Evolutionary conservation across 2,329 filamentous ascomycete species (phyloP), one percentile per base, ranked within the genome.

Genomic region (Diaporthe vaccinii): DNA sequence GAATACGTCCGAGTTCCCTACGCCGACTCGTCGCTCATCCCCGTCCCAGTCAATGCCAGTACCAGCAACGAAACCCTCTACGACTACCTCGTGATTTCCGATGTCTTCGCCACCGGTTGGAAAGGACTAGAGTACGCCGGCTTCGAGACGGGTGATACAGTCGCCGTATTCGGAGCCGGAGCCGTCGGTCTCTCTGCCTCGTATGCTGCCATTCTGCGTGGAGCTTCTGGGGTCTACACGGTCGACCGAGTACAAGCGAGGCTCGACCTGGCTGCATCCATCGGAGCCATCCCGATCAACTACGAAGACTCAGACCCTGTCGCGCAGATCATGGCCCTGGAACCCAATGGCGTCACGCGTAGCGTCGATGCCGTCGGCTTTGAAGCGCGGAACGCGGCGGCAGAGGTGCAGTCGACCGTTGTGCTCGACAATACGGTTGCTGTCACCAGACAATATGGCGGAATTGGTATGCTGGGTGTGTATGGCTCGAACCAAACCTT

Each of bases 361-460:
- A 53, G 91, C 0, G 89, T 91, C 70, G 90, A 91, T 79, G 89
- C 88, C 0, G 90, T 91, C 1, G 89, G 89, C 1, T 82, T 89
- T 14, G 49, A 53, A 10, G 49, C 49, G n/a, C 8, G 22, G 8
- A 53, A 53, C n/a, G 41, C 41, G 41, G 41, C 41, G 14, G 41
- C 14, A 6, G 14, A 44, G 6, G 41, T 44, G 15, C 41, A 44
- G 41, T 44, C 41, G 14, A 44, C 41, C 15, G 41, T 44, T 17
- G 41, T 44, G 41, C 41, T 44, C 14, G 41, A 44, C 14, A 44
- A 44, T 44, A 14, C 41, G 4, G 41, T 44, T 7, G 41, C 41
- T 44, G 41, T 44, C 41, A 44, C 41, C 41, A 17, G 41, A 0
- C 15, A 15, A 0, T 44, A 44, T 6, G 41, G 41, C 41, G 41